These are phyloP conservation scores for Fomitopsis pulvina DNA, from an alignment of 768 basidiomycete species.

Conservation along the genomic window DNA sequence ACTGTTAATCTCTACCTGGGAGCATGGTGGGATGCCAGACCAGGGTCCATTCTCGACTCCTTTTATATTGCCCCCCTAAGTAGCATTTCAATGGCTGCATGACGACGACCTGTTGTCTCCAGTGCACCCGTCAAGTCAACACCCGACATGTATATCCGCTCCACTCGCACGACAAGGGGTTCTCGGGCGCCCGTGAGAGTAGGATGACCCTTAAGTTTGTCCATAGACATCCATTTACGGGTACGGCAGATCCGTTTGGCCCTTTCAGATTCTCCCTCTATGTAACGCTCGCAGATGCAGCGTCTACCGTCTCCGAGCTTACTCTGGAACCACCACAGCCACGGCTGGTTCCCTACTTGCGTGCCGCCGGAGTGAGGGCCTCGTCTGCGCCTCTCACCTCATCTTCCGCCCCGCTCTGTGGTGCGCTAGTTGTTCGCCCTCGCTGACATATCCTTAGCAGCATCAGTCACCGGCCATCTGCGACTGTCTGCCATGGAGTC, in stretches of 20 bases:
- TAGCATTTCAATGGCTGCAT: too few species aligned
- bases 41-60: too few species aligned
- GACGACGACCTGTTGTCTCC: not conserved
- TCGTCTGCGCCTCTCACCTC: not conserved
- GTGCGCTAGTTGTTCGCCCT: not conserved
- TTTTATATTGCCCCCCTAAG: too few species aligned
- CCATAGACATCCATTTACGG: not conserved
- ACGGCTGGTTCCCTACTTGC: not conserved
- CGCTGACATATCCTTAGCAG: not conserved
- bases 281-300: conserved; percentile 5
- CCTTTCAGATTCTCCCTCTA: conserved; percentile 1
- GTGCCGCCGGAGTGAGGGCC: not conserved
- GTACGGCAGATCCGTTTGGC: conserved; percentile 8
- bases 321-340: conserved; percentile 1
- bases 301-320: not conserved
- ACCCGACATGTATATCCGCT: not conserved
- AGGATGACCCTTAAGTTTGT: not conserved
- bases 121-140: not conserved
- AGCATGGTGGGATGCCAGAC: too few species aligned
- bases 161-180: not conserved
- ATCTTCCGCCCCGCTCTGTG: not conserved
- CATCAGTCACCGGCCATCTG: not conserved
- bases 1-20: too few species aligned
- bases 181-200: conserved; percentile 3
- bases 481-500: not conserved